phyloP scores from a whole-genome alignment of 495 filamentous ascomycete genomes.

The Aspergillus taichungensis region DNA sequence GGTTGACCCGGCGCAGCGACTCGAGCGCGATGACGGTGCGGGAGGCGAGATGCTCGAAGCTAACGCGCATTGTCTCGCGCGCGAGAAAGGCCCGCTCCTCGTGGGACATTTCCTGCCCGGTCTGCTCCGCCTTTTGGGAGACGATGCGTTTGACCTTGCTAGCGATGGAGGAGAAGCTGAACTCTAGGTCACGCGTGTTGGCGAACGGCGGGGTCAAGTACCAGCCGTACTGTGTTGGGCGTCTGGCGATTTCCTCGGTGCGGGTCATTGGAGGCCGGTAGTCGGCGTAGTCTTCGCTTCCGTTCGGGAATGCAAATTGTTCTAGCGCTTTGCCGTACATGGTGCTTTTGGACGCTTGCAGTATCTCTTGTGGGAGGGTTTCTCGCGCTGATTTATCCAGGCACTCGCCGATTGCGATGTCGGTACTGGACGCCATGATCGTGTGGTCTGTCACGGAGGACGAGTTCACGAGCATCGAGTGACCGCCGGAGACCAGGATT shows the following conservation, averaged over 20 bases:
- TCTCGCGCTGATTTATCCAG: slow-evolving; percentile 77
- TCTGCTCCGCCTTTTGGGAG: slow-evolving; percentile 15
- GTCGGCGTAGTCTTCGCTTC: slow-evolving; percentile 37
- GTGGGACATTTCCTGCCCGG: slow-evolving; percentile 10
- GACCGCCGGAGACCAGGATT: slow-evolving; percentile 85
- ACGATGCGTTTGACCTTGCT: slow-evolving; percentile 44
- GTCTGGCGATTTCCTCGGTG: slow-evolving; percentile 40
- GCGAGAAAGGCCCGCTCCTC: slow-evolving; percentile 56
- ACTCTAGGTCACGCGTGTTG: slow-evolving; percentile 42
- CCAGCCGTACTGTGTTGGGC: slow-evolving; percentile 47
- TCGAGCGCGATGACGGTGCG: slow-evolving; percentile 61
- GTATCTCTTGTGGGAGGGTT: slow-evolving; percentile 49
- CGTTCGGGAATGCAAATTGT: slow-evolving; percentile 63
- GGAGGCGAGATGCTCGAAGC: slow-evolving; percentile 81
- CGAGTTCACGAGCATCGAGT: slow-evolving; percentile 78
- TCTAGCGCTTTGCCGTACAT: slow-evolving; percentile 70
- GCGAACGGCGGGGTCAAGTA: slow-evolving; percentile 45
- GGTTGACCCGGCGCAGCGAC: slow-evolving; percentile 16
- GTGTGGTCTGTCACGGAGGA: slow-evolving; percentile 53
- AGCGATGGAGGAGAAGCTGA: slow-evolving; percentile 58
- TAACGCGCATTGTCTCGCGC: slow-evolving; percentile 59
- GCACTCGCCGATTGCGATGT: slow-evolving; percentile 77
- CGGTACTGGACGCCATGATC: slow-evolving; percentile 58
- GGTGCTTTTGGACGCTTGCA: slow-evolving; percentile 39
- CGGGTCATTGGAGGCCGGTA: slow-evolving; percentile 48